phyloP scores from a whole-genome alignment of 768 basidiomycete species.

The Macrolepiota albuminosa region DNA sequence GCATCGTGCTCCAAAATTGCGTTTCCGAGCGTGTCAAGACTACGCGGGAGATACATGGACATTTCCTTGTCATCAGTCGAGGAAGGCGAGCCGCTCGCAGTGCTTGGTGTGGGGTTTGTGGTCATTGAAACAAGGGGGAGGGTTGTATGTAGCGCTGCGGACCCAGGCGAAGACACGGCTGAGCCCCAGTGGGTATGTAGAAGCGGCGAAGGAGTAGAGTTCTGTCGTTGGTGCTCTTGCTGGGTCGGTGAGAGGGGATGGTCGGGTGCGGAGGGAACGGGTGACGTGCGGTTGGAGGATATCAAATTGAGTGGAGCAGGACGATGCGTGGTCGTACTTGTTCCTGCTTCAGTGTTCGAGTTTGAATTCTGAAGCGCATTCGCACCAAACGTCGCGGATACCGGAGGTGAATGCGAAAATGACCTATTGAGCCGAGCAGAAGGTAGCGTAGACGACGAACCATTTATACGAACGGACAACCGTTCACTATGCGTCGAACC shows the following conservation, averaged over 20 bases:
- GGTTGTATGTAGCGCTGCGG: conserved; percentile 15
- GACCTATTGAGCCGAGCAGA: neutral
- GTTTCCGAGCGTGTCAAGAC: neutral
- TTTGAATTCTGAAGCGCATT: neutral
- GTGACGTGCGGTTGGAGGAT: conserved; percentile 8
- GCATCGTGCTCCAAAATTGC: neutral
- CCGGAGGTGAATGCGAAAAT: neutral
- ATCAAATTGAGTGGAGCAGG: conserved; percentile 27
- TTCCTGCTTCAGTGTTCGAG: neutral
- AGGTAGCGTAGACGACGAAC: neutral
- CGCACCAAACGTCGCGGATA: neutral
- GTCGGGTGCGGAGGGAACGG: neutral
- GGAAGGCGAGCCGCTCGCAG: neutral
- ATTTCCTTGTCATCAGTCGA: neutral
- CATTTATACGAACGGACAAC: neutral
- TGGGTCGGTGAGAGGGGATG: neutral
- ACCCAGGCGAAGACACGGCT: conserved; percentile 24
- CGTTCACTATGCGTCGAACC: neutral
- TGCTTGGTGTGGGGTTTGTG: neutral
- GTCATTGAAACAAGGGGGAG: neutral
- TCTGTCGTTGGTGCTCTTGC: conserved; percentile 2
- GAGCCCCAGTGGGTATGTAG: conserved; percentile 37
- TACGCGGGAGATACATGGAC: conserved; percentile 4
- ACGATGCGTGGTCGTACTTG: neutral
- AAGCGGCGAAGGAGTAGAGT: conserved; percentile 25